Conservation (phyloP, 495 filamentous ascomycete species). For the Aspergillus conjunctus region DNA sequence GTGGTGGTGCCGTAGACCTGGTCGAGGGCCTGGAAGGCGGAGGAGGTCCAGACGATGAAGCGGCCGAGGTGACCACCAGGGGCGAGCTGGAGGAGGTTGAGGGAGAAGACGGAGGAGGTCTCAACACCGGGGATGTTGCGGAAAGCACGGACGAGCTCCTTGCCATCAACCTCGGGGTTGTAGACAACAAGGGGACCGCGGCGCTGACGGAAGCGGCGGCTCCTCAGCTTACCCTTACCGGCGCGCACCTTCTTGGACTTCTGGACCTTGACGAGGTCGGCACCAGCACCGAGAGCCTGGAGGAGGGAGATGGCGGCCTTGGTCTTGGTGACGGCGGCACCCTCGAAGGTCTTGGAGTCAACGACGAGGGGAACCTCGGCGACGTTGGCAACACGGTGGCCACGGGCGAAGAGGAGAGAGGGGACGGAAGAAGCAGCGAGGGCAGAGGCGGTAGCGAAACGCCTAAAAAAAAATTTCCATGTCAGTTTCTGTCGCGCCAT, state of each 20-base stretch:
- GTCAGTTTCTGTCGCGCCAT: not conserved
- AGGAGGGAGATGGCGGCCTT: constrained; percentile 83
- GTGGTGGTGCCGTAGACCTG: constrained; percentile 92
- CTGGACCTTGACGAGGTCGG: constrained; percentile 92
- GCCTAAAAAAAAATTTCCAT: constrained; percentile 50
- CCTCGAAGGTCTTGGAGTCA: constrained; percentile 82
- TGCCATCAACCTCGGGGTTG: constrained; percentile 89
- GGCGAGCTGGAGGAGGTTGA: constrained; percentile 98
- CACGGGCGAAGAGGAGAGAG: constrained; percentile 92
- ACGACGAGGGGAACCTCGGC: constrained; percentile 96
- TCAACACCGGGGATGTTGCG: constrained; percentile 99
- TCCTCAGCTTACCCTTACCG: constrained; percentile 96
- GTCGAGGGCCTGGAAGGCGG: constrained; percentile 94
- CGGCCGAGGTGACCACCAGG: constrained; percentile 98
- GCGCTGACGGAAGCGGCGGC: constrained; percentile 93
- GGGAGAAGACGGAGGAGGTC: constrained; percentile 88
- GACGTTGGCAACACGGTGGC: constrained; percentile 89
- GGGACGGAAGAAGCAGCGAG: constrained; percentile 93
- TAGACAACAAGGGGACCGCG: constrained; percentile 97
- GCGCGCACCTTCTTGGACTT: constrained; percentile 91
- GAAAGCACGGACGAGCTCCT: constrained; percentile 87
- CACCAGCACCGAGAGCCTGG: constrained; percentile 83
- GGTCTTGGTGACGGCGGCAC: constrained; percentile 79
- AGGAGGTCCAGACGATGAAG: constrained; percentile 98
- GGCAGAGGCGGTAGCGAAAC: constrained; percentile 96